phyloP scores from a whole-genome alignment of 495 filamentous ascomycete species.

The Acidiella bohemica region DNA sequence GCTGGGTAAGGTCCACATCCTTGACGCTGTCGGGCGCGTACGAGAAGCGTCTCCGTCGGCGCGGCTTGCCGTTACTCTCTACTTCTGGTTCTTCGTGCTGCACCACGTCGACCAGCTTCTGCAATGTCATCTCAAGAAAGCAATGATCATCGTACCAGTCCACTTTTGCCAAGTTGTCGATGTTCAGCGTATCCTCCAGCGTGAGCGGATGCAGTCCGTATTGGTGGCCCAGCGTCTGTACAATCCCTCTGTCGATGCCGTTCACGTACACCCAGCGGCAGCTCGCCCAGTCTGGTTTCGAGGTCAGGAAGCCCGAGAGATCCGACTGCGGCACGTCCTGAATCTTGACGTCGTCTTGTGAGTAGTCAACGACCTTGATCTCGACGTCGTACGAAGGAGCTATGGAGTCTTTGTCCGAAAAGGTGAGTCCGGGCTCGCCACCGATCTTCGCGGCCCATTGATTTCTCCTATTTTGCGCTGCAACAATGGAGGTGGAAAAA shows the following conservation, averaged over 20 bases:
- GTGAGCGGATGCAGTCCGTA: constrained; percentile 72
- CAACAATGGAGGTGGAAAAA: too few species aligned
- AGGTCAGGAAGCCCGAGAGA: constrained; percentile 9
- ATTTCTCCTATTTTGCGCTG: too few species aligned
- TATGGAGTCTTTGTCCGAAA: too few species aligned
- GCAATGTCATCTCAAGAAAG: constrained; percentile 36
- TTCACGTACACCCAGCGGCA: constrained; percentile 96
- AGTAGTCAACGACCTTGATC: constrained; percentile 8
- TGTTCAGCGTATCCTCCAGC: constrained; percentile 77
- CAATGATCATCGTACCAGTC: constrained; percentile 90
- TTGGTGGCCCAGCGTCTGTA: constrained; percentile 56
- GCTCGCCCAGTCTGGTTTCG: constrained; percentile 47
- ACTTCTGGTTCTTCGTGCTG: not conserved
- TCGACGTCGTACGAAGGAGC: too few species aligned
- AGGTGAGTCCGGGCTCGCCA: too few species aligned
- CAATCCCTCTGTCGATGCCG: constrained; percentile 86
- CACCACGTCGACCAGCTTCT: constrained; percentile 25
- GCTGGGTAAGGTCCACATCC: not conserved
- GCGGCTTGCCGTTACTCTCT: not conserved
- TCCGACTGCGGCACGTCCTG: not conserved
- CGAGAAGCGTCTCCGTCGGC: not conserved
- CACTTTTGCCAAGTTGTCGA: constrained; percentile 67
- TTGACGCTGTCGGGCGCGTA: not conserved
- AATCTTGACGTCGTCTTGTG: not conserved
- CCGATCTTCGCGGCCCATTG: too few species aligned